These are phyloP conservation scores for Xylariaceae sp. DNA, from an alignment of 2,329 filamentous ascomycete species.

Conservation along the genomic window DNA sequence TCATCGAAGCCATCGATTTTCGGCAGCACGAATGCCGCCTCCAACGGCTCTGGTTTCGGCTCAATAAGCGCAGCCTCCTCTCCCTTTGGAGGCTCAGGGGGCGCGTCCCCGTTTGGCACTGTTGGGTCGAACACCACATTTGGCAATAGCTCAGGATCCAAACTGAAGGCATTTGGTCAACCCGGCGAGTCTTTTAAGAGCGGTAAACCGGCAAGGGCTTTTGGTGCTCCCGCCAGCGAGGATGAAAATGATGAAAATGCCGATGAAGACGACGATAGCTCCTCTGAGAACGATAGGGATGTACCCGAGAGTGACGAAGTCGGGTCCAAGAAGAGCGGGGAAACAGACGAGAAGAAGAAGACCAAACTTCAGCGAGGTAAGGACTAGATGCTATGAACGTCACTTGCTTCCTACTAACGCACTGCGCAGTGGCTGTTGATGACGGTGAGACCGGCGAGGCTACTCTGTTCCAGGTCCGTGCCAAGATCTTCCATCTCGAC, in stretches of 20 bases:
- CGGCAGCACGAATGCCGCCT: slow-evolving; percentile 31
- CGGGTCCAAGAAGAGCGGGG: slow-evolving; percentile 35
- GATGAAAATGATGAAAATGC: slow-evolving; percentile 35
- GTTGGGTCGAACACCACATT: slow-evolving; percentile 24
- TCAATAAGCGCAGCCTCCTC: background rate
- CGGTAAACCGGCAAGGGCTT: slow-evolving; percentile 64
- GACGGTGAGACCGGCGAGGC: slow-evolving; percentile 83
- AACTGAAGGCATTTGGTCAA: slow-evolving; percentile 67
- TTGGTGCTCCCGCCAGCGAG: slow-evolving; percentile 71
- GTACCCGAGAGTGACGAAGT: slow-evolving; percentile 30
- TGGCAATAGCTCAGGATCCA: slow-evolving; percentile 38
- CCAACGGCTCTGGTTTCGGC: slow-evolving; percentile 19
- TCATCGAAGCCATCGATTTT: slow-evolving; percentile 44
- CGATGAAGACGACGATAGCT: slow-evolving; percentile 35
- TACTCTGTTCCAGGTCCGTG: slow-evolving; percentile 70
- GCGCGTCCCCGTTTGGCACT: slow-evolving; percentile 27
- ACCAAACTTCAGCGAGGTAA: slow-evolving; percentile 66
- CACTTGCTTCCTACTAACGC: slow-evolving; percentile 23
- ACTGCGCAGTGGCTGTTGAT: slow-evolving; percentile 59
- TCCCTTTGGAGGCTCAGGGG: background rate
- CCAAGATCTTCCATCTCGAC: slow-evolving; percentile 80
- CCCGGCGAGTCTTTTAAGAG: slow-evolving; percentile 51
- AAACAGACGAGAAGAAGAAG: slow-evolving; percentile 55
- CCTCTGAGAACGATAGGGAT: slow-evolving; percentile 37
- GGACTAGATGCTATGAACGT: slow-evolving; percentile 24